A percentile compares a stretch with the other conserved stretches of the same genome.
These are phyloP conservation scores for Pelargonium nanum DNA, from an alignment of 345 rosid species.

Conservation along the genomic window DNA sequence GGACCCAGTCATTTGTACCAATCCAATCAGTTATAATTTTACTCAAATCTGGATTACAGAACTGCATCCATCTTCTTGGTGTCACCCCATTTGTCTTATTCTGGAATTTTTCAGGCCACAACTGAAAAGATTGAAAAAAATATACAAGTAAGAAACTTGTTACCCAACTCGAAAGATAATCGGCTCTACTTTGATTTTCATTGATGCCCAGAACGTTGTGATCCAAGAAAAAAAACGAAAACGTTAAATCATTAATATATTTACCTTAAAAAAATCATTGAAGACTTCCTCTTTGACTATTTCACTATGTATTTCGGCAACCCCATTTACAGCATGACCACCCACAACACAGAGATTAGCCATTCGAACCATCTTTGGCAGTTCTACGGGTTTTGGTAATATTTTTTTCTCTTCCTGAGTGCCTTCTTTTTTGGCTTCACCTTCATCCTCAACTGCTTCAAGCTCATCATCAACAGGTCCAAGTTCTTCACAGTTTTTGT, in stretches of 20 bases:
- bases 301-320: constrained; percentile 47
- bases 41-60: constrained; percentile 38
- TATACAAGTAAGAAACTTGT: no score
- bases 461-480: constrained; percentile 13
- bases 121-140: constrained; percentile 13
- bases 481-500: constrained; percentile 5
- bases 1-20: constrained; percentile 39
- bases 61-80: constrained; percentile 50
- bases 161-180: not conserved
- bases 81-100: constrained; percentile 54
- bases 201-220: constrained; percentile 3
- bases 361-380: constrained; percentile 34
- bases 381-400: constrained; percentile 19
- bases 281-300: constrained; percentile 45
- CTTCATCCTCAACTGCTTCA: constrained; percentile 14
- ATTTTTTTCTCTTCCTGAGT: constrained; percentile 6
- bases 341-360: constrained; percentile 38
- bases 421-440: constrained; percentile 13
- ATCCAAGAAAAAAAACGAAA: not conserved
- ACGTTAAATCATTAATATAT: not conserved
- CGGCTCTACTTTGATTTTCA: not conserved
- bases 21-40: constrained; percentile 38
- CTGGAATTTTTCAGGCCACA: constrained; percentile 49
- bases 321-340: constrained; percentile 39
- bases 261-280: constrained; percentile 36